A percentile compares a stretch with the other conserved stretches of the same genome.
Conservation (phyloP, 23 red algal species). For the Gracilaria caudata region DNA sequence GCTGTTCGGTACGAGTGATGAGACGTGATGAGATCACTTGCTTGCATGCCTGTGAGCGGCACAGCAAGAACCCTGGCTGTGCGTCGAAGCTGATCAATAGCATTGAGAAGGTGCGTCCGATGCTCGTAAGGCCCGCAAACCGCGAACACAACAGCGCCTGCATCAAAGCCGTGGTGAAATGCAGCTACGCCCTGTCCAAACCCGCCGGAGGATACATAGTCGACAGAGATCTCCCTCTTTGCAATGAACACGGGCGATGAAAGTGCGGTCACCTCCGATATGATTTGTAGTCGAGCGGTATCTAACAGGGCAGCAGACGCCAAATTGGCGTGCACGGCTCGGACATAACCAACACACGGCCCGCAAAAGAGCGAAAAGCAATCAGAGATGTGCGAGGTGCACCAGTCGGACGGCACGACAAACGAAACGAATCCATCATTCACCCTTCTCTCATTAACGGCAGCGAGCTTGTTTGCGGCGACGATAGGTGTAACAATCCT, state of each 20-base stretch:
- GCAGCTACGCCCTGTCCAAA: slow-evolving; percentile 7
- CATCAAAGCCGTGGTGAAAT: slow-evolving; percentile 26
- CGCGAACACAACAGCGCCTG: slow-evolving; percentile 10
- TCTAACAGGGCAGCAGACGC: slow-evolving; percentile 14
- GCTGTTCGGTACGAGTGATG: background rate
- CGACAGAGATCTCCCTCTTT: background rate
- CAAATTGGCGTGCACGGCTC: slow-evolving; percentile 11
- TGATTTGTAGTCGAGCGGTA: slow-evolving; percentile 23
- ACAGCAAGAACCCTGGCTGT: slow-evolving; percentile 19
- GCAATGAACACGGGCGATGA: slow-evolving; percentile 16
- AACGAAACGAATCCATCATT: slow-evolving; percentile 25
- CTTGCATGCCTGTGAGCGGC: background rate
- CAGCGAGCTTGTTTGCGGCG: background rate
- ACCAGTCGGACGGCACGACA: slow-evolving; percentile 12
- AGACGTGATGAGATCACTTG: slow-evolving; percentile 6
- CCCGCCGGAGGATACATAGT: background rate
- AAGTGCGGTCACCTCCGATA: slow-evolving; percentile 10
- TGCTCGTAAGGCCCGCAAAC: slow-evolving; percentile 9
- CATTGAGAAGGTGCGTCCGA: background rate
- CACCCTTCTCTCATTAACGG: background rate
- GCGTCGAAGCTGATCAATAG: background rate
- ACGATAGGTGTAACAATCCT: background rate
- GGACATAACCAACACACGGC: slow-evolving; percentile 16
- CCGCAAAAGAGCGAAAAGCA: slow-evolving; percentile 32
- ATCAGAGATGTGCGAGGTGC: background rate